Conservation (phyloP, 768 basidiomycete species). For the Hemileccinum rubropunctum region DNA sequence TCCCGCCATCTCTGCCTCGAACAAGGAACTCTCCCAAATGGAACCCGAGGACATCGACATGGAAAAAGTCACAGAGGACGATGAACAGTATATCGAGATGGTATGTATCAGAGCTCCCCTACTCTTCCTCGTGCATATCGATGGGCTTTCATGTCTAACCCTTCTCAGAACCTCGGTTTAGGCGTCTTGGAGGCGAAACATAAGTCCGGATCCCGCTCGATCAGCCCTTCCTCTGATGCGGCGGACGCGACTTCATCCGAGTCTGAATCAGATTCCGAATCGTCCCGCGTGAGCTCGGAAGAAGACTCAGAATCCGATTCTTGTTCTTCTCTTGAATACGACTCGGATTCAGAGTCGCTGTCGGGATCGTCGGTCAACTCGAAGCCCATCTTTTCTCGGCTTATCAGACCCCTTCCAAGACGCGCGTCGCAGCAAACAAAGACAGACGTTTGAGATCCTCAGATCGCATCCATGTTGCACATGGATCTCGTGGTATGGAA, state of each 20-base stretch:
- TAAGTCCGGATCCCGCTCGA: conserved; percentile 6
- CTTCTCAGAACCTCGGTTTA: conserved; percentile 56
- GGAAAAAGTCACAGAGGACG: conserved; percentile 53
- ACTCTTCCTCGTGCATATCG: not conserved
- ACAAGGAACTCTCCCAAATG: conserved; percentile 45
- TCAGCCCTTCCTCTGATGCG: conserved; percentile 12
- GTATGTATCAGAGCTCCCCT: conserved; percentile 30
- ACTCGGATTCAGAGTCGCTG: conserved; percentile 14
- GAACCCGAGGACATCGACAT: conserved; percentile 67
- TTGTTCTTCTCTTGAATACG: conserved; percentile 2
- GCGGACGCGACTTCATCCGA: conserved; percentile 11
- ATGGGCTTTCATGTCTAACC: not conserved
- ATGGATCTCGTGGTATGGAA: not conserved
- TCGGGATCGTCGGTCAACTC: conserved; percentile 29
- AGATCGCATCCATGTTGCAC: not conserved
- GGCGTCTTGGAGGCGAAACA: conserved; percentile 51
- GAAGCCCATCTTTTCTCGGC: conserved; percentile 41
- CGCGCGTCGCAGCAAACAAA: conserved; percentile 30
- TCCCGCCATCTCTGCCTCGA: conserved; percentile 64
- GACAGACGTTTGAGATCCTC: conserved; percentile 29
- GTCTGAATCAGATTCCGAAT: conserved; percentile 12
- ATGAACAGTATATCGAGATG: conserved; percentile 63
- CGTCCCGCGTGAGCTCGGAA: conserved; percentile 6
- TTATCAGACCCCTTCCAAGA: conserved; percentile 48
- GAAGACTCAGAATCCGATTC: conserved; percentile 8